These are phyloP conservation scores for Protea cynaroides DNA, from an alignment of 164 flowering plant species.

Conservation along the genomic window DNA sequence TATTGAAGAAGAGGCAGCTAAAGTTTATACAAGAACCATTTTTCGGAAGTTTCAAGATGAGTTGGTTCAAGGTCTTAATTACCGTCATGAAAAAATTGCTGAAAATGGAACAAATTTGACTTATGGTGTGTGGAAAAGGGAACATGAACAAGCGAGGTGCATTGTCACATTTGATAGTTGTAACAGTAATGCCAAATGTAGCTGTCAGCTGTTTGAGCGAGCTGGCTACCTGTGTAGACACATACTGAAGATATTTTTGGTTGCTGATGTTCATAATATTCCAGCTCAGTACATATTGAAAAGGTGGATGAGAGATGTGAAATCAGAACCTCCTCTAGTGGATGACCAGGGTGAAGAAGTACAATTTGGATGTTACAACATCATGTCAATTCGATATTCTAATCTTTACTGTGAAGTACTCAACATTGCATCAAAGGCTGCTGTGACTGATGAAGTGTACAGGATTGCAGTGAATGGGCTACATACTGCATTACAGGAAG, in stretches of 20 bases:
- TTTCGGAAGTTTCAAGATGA: slow-evolving; percentile 2
- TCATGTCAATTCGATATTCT: neutral
- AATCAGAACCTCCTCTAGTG: neutral
- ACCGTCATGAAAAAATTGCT: slow-evolving; percentile 5
- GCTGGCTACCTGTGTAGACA: slow-evolving; percentile 4
- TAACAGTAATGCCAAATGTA: neutral
- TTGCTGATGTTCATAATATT: neutral
- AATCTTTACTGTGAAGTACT: neutral
- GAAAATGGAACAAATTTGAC: neutral
- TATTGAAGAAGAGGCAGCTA: slow-evolving; percentile 3
- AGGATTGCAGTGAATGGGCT: neutral
- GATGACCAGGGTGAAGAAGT: neutral
- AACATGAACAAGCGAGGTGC: neutral
- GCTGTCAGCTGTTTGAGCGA: slow-evolving; percentile 6
- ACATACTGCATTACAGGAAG: neutral
- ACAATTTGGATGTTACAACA: neutral
- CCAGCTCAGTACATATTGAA: neutral
- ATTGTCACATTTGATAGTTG: neutral
- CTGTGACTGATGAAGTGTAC: neutral
- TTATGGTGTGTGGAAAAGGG: slow-evolving; percentile 1
- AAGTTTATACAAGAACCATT: slow-evolving; percentile 1
- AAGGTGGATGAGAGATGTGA: neutral
- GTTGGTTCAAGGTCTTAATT: slow-evolving; percentile 1
- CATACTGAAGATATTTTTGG: slow-evolving; percentile 3
- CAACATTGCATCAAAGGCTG: slow-evolving; percentile 1